A percentile compares a stretch with the other conserved stretches of the same genome.
phyloP scores from a whole-genome alignment of 768 basidiomycete genomes.

The Leccinum variicolor region DNA sequence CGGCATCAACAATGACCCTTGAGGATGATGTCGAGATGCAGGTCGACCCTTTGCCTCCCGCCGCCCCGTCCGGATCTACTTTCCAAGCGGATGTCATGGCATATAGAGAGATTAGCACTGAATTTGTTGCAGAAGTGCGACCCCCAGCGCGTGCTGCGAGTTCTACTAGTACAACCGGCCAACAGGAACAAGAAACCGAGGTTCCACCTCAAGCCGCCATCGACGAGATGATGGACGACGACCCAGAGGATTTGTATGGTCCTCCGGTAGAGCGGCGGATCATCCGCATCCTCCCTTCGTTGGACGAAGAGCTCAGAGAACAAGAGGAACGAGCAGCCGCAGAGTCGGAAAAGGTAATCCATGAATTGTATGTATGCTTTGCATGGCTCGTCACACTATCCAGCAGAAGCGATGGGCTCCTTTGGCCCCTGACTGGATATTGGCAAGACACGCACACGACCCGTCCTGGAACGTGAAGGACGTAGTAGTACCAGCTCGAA shows the following conservation, averaged over 20 bases:
- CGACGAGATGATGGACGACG: slow-evolving; percentile 11
- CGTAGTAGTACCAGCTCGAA: neutral
- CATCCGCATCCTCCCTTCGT: slow-evolving; percentile 24
- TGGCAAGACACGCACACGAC: slow-evolving; percentile 16
- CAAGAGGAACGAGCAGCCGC: slow-evolving; percentile 14
- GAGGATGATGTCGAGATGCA: slow-evolving; percentile 16
- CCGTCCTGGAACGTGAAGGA: slow-evolving; percentile 12
- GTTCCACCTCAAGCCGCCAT: neutral
- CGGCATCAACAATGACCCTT: neutral
- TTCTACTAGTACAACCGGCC: neutral
- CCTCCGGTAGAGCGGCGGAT: slow-evolving; percentile 25
- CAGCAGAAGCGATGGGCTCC: slow-evolving; percentile 14
- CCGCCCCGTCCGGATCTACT: neutral
- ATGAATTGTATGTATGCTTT: neutral
- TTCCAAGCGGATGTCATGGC: neutral
- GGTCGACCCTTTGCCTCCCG: neutral
- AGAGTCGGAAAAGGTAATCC: slow-evolving; percentile 19
- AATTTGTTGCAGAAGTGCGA: neutral
- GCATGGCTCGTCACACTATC: slow-evolving; percentile 1
- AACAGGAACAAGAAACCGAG: neutral
- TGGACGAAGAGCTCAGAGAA: slow-evolving; percentile 25
- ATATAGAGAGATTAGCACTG: neutral
- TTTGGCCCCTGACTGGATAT: slow-evolving; percentile 26
- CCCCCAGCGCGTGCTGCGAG: neutral
- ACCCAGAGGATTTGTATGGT: slow-evolving; percentile 27